Percentiles rank a stretch among this genome's conserved stretches.
These are phyloP conservation scores for Aspergillus tanneri DNA, from an alignment of 2,329 filamentous ascomycete species.

Conservation along the genomic window DNA sequence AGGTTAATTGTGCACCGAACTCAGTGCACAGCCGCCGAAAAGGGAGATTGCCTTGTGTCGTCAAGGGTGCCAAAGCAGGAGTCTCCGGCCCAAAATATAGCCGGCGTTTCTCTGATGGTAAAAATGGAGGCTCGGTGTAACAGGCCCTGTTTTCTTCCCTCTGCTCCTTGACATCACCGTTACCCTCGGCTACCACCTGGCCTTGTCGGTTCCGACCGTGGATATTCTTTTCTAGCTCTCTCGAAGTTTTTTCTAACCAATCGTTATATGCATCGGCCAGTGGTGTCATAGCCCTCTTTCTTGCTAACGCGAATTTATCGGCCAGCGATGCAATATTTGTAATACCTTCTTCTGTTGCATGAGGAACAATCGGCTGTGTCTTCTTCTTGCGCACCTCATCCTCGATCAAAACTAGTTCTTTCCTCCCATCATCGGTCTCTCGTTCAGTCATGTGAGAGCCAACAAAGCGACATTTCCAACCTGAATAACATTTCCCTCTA, in stretches of 20 bases:
- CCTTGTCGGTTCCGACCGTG: constrained; percentile 47
- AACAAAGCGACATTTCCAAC: constrained; percentile 94
- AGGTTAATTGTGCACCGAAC: constrained; percentile 87
- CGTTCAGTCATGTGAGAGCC: constrained; percentile 82
- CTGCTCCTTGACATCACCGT: constrained; percentile 42
- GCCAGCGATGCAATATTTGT: constrained; percentile 71
- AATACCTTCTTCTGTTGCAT: constrained; percentile 58
- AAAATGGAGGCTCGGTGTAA: constrained; percentile 82
- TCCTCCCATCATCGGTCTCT: constrained; percentile 72
- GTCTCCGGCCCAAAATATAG: constrained; percentile 95
- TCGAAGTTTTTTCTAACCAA: constrained; percentile 70
- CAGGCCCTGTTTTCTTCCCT: constrained; percentile 71
- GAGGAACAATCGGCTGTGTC: constrained; percentile 28
- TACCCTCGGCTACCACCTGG: constrained; percentile 28
- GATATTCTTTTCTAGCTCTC: constrained; percentile 49
- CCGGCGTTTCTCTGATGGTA: constrained; percentile 87
- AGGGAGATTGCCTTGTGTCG: constrained; percentile 93
- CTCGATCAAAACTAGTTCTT: constrained; percentile 73
- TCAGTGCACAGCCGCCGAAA: constrained; percentile 88
- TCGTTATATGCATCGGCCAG: constrained; percentile 73
- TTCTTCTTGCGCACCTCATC: constrained; percentile 51
- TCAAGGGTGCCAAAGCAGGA: constrained; percentile 87
- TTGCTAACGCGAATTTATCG: constrained; percentile 72
- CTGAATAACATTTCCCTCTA: constrained; percentile 73
- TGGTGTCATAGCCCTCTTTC: constrained; percentile 67